phyloP scores from a whole-genome alignment of 805 yeast species.

The Suhomyces sp. region DNA sequence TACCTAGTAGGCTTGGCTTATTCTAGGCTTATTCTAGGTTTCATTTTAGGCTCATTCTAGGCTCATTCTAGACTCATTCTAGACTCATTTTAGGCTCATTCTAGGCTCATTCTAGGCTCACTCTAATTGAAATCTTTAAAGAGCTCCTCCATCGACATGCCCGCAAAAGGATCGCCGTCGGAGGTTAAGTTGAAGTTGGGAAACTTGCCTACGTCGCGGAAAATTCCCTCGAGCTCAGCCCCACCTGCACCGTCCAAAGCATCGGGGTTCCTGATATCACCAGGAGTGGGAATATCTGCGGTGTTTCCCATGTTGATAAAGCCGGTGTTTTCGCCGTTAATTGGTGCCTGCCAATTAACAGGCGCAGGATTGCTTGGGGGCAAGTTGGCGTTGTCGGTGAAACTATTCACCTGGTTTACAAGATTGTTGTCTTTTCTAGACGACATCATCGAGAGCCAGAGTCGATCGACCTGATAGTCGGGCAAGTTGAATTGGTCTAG shows the following conservation, averaged over 20 bases:
- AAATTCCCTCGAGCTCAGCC: not conserved
- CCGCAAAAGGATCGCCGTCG: not conserved
- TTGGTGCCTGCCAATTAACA: not conserved
- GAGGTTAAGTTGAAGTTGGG: not conserved
- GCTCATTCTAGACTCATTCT: no score
- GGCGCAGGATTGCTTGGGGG: not conserved
- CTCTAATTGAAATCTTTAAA: conserved; percentile 6
- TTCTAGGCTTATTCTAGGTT: not conserved
- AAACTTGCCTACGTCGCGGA: not conserved
- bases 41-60: no score
- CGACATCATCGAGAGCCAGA: conserved; percentile 12
- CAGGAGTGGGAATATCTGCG: not conserved
- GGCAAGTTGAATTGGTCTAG: conserved; percentile 1
- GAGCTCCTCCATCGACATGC: conserved; percentile 6
- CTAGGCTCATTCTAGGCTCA: not conserved
- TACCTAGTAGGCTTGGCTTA: not conserved
- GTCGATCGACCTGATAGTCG: conserved; percentile 7
- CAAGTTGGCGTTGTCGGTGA: not conserved
- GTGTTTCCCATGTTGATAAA: not conserved
- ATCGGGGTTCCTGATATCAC: not conserved
- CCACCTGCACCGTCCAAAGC: not conserved
- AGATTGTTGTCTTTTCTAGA: not conserved
- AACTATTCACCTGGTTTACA: not conserved
- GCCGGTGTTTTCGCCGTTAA: not conserved
- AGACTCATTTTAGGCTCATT: no score